phyloP scores from a whole-genome alignment of 2,329 filamentous ascomycete genomes.

The Fusarium poae region DNA sequence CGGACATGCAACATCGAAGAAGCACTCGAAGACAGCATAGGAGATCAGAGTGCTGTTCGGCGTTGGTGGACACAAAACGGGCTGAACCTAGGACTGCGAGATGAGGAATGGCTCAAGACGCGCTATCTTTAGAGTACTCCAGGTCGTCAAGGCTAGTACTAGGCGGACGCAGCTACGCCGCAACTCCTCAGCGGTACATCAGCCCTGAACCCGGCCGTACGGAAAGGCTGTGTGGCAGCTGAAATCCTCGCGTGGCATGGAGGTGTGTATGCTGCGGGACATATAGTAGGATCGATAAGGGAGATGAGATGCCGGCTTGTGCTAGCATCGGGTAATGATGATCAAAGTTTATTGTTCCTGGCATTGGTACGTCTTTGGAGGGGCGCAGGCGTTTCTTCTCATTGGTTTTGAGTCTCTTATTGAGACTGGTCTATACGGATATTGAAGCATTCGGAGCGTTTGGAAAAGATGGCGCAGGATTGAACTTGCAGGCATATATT shows the following conservation, averaged over 20 bases:
- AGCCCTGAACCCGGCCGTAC: constrained; percentile 26
- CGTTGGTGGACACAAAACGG: constrained; percentile 92
- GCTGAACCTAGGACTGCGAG: constrained; percentile 82
- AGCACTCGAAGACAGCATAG: constrained; percentile 87
- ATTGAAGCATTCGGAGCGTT: constrained; percentile 24
- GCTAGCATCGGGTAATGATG: constrained; percentile 33
- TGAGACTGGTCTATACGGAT: constrained; percentile 32
- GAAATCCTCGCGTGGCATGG: constrained; percentile 6
- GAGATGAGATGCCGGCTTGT: constrained; percentile 13
- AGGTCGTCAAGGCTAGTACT: background rate
- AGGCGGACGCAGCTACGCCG: background rate
- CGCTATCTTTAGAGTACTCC: constrained; percentile 69
- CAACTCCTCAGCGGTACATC: constrained; percentile 5
- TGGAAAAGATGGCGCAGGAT: constrained; percentile 16
- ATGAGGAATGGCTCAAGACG: constrained; percentile 90
- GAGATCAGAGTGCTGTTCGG: constrained; percentile 78
- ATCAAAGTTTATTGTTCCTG: constrained; percentile 34
- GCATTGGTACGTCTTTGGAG: constrained; percentile 31
- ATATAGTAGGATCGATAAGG: constrained; percentile 28
- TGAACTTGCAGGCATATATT: constrained; percentile 1
- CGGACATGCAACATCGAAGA: constrained; percentile 97
- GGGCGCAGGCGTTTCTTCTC: constrained; percentile 37
- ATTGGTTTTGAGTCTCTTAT: constrained; percentile 26
- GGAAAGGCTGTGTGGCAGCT: constrained; percentile 21
- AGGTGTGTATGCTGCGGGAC: constrained; percentile 22